phyloP scores from a whole-genome alignment of 225 moss, liverwort and hornwort genomes.

The Marchantia polymorpha region DNA sequence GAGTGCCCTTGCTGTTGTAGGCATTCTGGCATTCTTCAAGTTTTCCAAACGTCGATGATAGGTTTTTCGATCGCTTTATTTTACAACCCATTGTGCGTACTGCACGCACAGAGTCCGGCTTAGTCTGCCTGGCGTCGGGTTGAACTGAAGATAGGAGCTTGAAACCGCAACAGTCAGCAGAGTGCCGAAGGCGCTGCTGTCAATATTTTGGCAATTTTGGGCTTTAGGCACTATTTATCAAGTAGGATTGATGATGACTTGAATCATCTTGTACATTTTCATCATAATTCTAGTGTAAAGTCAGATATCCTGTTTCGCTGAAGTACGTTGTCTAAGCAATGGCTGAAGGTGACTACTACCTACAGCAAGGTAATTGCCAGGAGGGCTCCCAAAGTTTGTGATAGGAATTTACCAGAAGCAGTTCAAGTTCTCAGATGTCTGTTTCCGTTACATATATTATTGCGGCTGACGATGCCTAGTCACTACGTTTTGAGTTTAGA shows the following conservation, averaged over 20 bases:
- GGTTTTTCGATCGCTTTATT: not conserved
- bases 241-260: constrained; percentile 13
- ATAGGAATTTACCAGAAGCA: too few species aligned
- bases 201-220: constrained; percentile 18
- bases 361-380: too few species aligned
- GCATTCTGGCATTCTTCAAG: constrained; percentile 23
- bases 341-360: too few species aligned
- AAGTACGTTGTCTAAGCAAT: too few species aligned
- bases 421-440: too few species aligned
- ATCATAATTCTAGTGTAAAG: constrained; percentile 20
- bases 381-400: too few species aligned
- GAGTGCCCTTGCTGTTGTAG: constrained; percentile 19
- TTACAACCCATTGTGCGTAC: constrained; percentile 7
- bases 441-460: too few species aligned
- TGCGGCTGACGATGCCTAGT: too few species aligned
- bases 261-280: constrained; percentile 16
- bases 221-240: not conserved
- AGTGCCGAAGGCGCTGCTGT: constrained; percentile 16
- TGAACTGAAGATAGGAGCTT: not conserved
- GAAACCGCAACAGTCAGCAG: not conserved
- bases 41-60: constrained; percentile 22
- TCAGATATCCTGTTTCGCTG: not conserved
- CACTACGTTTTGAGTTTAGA: too few species aligned
- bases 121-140: not conserved
- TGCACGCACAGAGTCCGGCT: constrained; percentile 9